Conservation (phyloP, 2,329 filamentous ascomycete species). For the Beauveria sp. region DNA sequence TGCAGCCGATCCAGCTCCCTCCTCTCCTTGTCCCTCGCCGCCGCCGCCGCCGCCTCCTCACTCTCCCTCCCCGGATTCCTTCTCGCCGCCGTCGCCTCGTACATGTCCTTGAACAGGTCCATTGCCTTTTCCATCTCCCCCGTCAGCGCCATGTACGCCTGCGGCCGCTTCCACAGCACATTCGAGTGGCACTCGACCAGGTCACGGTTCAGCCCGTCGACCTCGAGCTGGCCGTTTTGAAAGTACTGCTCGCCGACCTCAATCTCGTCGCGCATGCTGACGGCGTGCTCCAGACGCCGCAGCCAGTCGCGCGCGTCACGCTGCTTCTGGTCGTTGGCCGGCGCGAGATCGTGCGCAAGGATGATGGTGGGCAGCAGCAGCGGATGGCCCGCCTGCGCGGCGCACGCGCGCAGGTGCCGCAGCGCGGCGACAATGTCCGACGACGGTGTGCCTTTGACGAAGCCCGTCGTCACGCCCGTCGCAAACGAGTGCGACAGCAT, state of each 20-base stretch:
- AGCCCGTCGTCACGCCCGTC: constrained; percentile 50
- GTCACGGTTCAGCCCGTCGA: constrained; percentile 53
- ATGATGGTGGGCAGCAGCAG: constrained; percentile 52
- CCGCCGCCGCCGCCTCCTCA: not conserved
- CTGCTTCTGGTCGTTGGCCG: constrained; percentile 51
- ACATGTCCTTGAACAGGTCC: constrained; percentile 31
- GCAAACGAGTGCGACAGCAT: constrained; percentile 52
- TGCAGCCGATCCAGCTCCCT: constrained; percentile 38
- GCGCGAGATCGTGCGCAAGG: constrained; percentile 49
- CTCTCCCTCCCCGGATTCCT: constrained; percentile 15
- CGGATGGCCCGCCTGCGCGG: constrained; percentile 45
- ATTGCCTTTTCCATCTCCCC: constrained; percentile 41
- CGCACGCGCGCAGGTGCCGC: constrained; percentile 41
- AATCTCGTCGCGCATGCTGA: constrained; percentile 53
- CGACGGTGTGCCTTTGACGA: constrained; percentile 51
- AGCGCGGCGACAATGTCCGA: constrained; percentile 46
- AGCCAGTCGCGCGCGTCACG: constrained; percentile 56
- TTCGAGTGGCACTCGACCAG: constrained; percentile 57
- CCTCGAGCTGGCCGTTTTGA: constrained; percentile 42
- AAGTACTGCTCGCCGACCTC: constrained; percentile 48
- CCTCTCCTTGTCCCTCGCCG: constrained; percentile 21
- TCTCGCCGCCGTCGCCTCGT: constrained; percentile 15
- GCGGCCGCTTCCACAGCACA: constrained; percentile 55
- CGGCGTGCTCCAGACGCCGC: constrained; percentile 51
- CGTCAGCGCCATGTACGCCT: constrained; percentile 50